Percentiles rank a stretch among this genome's conserved stretches.
Evolutionary conservation across 768 basidiomycete species (phyloP).

Genomic region (Mrakia frigida): DNA sequence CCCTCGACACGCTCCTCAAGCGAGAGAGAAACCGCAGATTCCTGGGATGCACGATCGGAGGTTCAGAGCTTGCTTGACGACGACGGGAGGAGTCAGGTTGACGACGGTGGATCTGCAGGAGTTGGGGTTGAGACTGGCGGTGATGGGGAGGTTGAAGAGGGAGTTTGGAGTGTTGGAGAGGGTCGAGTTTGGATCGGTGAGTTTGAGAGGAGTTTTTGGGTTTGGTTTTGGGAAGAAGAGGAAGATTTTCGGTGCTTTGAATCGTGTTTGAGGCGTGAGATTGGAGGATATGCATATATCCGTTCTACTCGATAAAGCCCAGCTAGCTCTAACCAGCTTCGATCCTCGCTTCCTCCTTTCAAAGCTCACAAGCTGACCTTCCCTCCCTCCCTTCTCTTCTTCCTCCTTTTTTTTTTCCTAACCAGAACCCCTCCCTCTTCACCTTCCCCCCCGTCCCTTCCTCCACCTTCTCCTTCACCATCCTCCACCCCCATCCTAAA

Average conservation of each 20-base stretch:
- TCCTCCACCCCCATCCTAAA: neutral
- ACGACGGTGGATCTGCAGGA: neutral
- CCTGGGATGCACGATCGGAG: slow-evolving; percentile 7
- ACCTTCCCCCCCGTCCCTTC: neutral
- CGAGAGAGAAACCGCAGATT: neutral
- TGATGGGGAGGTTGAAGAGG: neutral
- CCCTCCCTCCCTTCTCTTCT: neutral
- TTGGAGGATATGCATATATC: neutral
- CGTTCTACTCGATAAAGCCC: neutral
- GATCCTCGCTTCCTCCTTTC: neutral
- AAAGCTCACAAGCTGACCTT: neutral
- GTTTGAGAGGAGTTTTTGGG: neutral
- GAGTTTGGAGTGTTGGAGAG: slow-evolving; percentile 10
- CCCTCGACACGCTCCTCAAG: neutral
- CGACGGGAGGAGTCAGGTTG: neutral
- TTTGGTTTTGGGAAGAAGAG: too few relatives aligned
- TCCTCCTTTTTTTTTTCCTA: neutral
- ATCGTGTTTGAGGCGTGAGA: neutral
- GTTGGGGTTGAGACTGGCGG: neutral
- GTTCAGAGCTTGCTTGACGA: neutral
- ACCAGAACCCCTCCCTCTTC: neutral
- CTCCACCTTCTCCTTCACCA: neutral
- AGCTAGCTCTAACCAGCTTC: too few relatives aligned
- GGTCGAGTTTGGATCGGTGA: neutral
- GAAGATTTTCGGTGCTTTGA: too few relatives aligned